A percentile compares a stretch with the other conserved stretches of the same genome.
Evolutionary conservation across 805 yeast genomes (phyloP).

Genomic region (Ogataea polymorpha): DNA sequence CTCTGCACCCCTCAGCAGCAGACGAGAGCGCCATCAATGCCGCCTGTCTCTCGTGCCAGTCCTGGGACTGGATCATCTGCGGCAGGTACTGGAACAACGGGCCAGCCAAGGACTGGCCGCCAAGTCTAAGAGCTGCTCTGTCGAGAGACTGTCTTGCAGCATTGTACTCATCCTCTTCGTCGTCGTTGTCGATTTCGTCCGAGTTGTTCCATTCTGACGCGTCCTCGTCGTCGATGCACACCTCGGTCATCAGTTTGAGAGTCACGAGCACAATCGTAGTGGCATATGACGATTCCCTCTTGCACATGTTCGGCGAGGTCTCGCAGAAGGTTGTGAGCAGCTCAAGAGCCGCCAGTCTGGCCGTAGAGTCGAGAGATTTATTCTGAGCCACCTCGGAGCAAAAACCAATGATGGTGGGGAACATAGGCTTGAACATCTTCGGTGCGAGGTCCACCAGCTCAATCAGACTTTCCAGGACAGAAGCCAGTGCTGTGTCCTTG

Average conservation of each 20-base stretch:
- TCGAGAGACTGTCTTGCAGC: conserved; percentile 96
- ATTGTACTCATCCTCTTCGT: conserved; percentile 83
- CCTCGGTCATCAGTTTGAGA: conserved; percentile 85
- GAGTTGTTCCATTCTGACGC: conserved; percentile 73
- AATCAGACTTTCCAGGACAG: conserved; percentile 84
- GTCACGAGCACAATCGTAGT: conserved; percentile 69
- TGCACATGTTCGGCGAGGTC: conserved; percentile 94
- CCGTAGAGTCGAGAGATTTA: conserved; percentile 69
- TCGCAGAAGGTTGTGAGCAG: conserved; percentile 88
- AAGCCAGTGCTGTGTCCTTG: conserved; percentile 75
- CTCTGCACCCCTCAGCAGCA: conserved; percentile 96
- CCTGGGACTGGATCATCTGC: conserved; percentile 66
- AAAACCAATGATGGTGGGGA: conserved; percentile 81
- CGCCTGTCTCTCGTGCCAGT: conserved; percentile 96
- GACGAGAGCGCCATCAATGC: conserved; percentile 95
- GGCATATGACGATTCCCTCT: conserved; percentile 68
- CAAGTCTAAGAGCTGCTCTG: conserved; percentile 78
- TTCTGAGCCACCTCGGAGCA: conserved; percentile 81
- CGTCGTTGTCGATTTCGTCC: conserved; percentile 73
- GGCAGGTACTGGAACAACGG: conserved; percentile 87
- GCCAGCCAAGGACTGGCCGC: conserved; percentile 78
- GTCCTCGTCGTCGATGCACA: conserved; percentile 81
- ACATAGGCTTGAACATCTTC: conserved; percentile 88
- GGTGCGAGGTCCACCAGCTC: conserved; percentile 94
- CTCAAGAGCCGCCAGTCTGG: conserved; percentile 86